These are phyloP conservation scores for Aspergillus pseudotamarii DNA, from an alignment of 2,329 filamentous ascomycete genomes.

Conservation along the genomic window DNA sequence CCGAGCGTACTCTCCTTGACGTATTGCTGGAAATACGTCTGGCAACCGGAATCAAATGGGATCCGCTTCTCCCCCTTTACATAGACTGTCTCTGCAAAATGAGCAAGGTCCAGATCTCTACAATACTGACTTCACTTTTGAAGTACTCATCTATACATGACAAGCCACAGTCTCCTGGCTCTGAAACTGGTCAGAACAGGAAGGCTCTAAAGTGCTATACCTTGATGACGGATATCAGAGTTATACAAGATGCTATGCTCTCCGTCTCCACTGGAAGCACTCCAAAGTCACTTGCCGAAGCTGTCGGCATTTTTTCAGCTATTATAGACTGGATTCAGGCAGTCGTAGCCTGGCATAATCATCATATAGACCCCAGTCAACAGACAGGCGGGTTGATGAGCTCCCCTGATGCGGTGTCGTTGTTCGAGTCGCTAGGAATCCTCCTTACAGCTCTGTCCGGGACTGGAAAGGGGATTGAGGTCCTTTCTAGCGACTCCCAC, in stretches of 20 bases:
- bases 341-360: conserved; percentile 39
- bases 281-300: conserved; percentile 34
- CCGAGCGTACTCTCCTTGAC: conserved; percentile 37
- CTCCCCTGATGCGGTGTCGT: conserved; percentile 41
- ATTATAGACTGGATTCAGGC: conserved; percentile 44
- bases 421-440: conserved; percentile 48
- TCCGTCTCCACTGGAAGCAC: conserved; percentile 39
- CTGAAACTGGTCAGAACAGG: conserved; percentile 12
- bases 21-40: conserved; percentile 38
- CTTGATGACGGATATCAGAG: conserved; percentile 46
- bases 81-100: conserved; percentile 41
- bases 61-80: conserved; percentile 47
- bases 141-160: conserved; percentile 40
- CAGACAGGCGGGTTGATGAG: conserved; percentile 34
- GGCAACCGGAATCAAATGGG: conserved; percentile 40
- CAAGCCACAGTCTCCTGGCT: conserved; percentile 9
- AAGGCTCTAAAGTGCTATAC: conserved; percentile 30
- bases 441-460: conserved; percentile 42
- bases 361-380: conserved; percentile 27
- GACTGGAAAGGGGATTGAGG: conserved; percentile 39
- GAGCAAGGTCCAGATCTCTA: conserved; percentile 36
- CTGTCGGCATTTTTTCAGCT: conserved; percentile 35
- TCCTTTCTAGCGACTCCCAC: conserved; percentile 36
- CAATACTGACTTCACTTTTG: conserved; percentile 37
- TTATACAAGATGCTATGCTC: conserved; percentile 46